These are phyloP conservation scores for Chalciporus sphaerocephalus DNA, from an alignment of 768 basidiomycete genomes.

Conservation along the genomic window DNA sequence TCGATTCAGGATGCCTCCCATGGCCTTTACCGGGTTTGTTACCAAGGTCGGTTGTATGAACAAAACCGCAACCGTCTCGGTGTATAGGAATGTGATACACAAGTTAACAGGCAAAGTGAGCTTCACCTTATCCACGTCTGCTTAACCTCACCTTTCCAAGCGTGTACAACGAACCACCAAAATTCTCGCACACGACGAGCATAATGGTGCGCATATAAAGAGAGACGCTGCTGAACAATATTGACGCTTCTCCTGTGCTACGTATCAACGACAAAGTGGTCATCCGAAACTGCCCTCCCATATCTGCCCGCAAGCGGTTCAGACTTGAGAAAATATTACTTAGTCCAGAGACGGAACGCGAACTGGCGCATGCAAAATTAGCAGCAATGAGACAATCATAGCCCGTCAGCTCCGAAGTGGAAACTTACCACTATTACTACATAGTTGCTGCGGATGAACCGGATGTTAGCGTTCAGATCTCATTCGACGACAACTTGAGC, in stretches of 20 bases:
- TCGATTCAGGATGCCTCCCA: conserved; percentile 59
- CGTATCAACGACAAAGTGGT: conserved; percentile 66
- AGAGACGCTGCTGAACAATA: background rate
- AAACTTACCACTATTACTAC: background rate
- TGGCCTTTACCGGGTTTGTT: conserved; percentile 69
- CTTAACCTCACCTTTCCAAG: conserved; percentile 34
- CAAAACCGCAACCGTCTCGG: conserved; percentile 81
- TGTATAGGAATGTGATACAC: conserved; percentile 70
- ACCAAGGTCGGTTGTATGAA: conserved; percentile 80
- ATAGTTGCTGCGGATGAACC: too few relatives aligned
- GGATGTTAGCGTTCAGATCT: background rate
- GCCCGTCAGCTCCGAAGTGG: background rate
- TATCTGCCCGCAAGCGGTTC: conserved; percentile 78
- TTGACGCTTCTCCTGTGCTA: conserved; percentile 41
- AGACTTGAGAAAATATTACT: conserved; percentile 59
- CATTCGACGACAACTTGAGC: conserved; percentile 6
- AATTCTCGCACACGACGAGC: conserved; percentile 70
- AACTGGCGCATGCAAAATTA: conserved; percentile 27
- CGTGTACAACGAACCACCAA: conserved; percentile 73
- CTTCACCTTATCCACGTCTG: background rate
- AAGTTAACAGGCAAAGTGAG: conserved; percentile 72
- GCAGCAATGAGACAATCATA: background rate
- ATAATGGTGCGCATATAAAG: conserved; percentile 48
- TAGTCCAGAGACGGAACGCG: conserved; percentile 65
- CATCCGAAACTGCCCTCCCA: conserved; percentile 78